Base-by-base conservation (phyloP, 345 rosid genomes). In the Diplotaxis tenuifolia region DNA sequence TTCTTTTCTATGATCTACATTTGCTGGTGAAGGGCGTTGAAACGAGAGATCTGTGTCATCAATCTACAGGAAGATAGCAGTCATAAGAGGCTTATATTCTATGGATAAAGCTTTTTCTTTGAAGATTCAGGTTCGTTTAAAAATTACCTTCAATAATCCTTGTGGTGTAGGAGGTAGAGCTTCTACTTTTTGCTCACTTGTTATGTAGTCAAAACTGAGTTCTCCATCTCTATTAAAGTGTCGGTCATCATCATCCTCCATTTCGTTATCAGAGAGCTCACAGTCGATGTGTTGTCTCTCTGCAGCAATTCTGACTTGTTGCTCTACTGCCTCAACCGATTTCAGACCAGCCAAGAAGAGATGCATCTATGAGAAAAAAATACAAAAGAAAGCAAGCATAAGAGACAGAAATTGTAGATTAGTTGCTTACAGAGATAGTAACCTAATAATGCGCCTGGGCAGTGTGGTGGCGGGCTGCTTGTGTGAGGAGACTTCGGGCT, bases 391-490 rank as follows among this genome's bases (percentile, higher is more conserved):
- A 61, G 52, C n/a, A 31, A 65, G 67, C 0, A 54, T 62, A 62
- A 69, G 70, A 61, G 49, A 62, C 58, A 28, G 62, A 29, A 62
- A 28, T 25, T 67, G 64, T 16, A 49, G 21, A 12, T 36, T 0
- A 16, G n/a, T n/a, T n/a, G n/a, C n/a, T n/a, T n/a, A n/a, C 29
- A 70, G 52, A 62, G 18, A 60, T 25, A 5, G 67, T 70, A 65
- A 65, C 14, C 9, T 40, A 63, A n/a, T n/a, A n/a, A 45, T 64
- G 71, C 76, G 92, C 99, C 98, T 95, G 99, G 67, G 99, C 94
- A 61, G 96, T 89, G 81, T 95, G 96, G 82, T 95, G 99, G 59
- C 91, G 94, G 28, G 91, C 89, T 69, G 90, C 96, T 82, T 92
- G 99, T 38, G 98, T 90, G 29, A 95, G 86, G 74, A 95, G 93